phyloP scores from a whole-genome alignment of 2,329 filamentous ascomycete genomes.

The Colletotrichum cereale region DNA sequence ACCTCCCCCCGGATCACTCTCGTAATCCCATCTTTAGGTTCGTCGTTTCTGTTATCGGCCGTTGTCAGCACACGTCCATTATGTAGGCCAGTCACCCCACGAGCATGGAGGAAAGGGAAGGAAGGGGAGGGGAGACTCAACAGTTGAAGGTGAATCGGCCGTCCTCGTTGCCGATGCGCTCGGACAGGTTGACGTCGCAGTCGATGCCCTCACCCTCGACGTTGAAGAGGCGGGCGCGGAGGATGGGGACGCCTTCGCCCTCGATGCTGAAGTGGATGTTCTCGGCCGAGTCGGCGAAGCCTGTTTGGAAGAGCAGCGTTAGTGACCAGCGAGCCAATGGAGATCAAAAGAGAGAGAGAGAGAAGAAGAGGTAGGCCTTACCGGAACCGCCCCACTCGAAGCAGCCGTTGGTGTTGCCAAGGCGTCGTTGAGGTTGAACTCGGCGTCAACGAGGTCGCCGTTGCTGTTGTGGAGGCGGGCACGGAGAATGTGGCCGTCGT shows the following conservation, averaged over 20 bases:
- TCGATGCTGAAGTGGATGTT: constrained; percentile 63
- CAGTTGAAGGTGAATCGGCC: constrained; percentile 56
- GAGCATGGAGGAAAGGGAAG: not conserved
- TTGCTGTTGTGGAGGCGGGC: constrained; percentile 55
- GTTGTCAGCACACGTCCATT: not conserved
- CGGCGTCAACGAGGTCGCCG: constrained; percentile 58
- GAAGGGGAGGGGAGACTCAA: not conserved
- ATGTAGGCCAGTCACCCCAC: too few relatives aligned
- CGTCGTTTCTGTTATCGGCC: not conserved
- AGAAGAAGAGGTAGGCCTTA: constrained; percentile 30
- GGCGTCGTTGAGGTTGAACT: constrained; percentile 62
- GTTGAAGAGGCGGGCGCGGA: constrained; percentile 62
- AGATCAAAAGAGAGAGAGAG: not conserved
- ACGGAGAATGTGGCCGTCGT: constrained; percentile 62
- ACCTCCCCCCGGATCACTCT: not conserved
- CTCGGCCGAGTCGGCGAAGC: constrained; percentile 61
- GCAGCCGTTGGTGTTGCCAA: constrained; percentile 65
- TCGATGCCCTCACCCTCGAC: constrained; percentile 55
- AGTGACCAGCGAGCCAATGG: not conserved
- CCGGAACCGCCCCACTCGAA: constrained; percentile 59
- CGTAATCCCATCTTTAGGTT: not conserved
- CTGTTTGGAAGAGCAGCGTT: constrained; percentile 37
- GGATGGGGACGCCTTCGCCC: constrained; percentile 64
- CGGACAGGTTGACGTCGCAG: constrained; percentile 66
- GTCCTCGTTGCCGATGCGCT: constrained; percentile 66